phyloP scores from a whole-genome alignment of 2,329 filamentous ascomycete species.

The Teratosphaeria gauchensis region DNA sequence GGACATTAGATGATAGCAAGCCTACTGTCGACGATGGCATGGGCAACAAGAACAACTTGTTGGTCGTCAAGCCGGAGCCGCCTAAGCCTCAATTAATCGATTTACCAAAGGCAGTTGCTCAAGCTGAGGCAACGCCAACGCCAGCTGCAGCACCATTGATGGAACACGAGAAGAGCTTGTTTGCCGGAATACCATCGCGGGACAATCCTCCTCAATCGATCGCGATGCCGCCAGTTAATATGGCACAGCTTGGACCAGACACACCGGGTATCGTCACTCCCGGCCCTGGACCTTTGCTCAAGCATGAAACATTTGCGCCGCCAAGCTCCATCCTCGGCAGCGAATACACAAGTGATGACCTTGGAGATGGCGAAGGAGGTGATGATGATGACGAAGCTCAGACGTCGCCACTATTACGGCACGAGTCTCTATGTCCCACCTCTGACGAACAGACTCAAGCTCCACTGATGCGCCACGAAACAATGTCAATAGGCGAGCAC shows the following conservation, averaged over 20 bases:
- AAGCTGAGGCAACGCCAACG: neutral
- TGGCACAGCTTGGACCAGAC: neutral
- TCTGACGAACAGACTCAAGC: constrained; percentile 17
- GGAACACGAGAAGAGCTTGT: constrained; percentile 2
- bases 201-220: neutral
- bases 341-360: constrained; percentile 10
- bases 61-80: constrained; percentile 25
- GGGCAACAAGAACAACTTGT: constrained; percentile 46
- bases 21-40: constrained; percentile 45
- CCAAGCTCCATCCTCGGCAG: constrained; percentile 4
- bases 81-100: constrained; percentile 14
- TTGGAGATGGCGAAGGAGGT: constrained; percentile 9
- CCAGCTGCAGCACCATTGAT: constrained; percentile 1
- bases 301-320: constrained; percentile 4
- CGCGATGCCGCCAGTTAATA: neutral
- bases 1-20: constrained; percentile 55
- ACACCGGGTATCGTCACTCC: neutral
- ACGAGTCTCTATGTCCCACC: constrained; percentile 25
- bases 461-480: constrained; percentile 26
- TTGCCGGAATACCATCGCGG: neutral
- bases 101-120: neutral
- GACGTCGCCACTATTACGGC: constrained; percentile 26
- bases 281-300: constrained; percentile 4
- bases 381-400: constrained; percentile 18
- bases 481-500: constrained; percentile 12